Percentiles rank a stretch among this genome's conserved stretches.
These are phyloP conservation scores for Pulveroboletus sp. DNA, from an alignment of 768 basidiomycete genomes.

Conservation along the genomic window DNA sequence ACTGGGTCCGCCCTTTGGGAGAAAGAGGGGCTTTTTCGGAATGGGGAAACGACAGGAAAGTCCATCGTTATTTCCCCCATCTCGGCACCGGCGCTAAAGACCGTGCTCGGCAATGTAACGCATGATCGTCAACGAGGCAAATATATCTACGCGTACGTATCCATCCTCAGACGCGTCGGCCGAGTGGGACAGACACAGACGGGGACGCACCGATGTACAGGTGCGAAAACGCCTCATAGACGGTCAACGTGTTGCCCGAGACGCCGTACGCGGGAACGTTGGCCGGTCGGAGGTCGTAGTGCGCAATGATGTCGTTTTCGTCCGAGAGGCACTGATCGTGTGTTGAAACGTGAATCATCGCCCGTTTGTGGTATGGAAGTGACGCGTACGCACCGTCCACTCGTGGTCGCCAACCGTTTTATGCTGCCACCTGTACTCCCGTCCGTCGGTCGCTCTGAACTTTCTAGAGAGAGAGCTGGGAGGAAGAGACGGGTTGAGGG, in stretches of 20 bases:
- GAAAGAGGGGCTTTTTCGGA: conserved; percentile 7
- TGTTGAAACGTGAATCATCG: neutral
- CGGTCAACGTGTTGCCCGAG: conserved; percentile 59
- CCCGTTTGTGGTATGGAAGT: conserved; percentile 1
- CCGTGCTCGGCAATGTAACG: conserved; percentile 53
- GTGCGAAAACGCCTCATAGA: conserved; percentile 51
- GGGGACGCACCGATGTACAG: conserved; percentile 49
- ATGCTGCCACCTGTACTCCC: conserved; percentile 67
- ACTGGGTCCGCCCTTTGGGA: neutral
- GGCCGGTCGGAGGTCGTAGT: conserved; percentile 57
- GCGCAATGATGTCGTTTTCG: conserved; percentile 55
- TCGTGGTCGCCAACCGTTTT: conserved; percentile 54
- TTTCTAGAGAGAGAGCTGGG: conserved; percentile 62
- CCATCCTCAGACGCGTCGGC: conserved; percentile 1
- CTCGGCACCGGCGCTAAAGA: conserved; percentile 24
- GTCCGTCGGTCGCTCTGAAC: conserved; percentile 63
- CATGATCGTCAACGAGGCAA: conserved; percentile 60
- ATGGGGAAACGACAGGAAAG: neutral
- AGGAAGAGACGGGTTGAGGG: too few species aligned
- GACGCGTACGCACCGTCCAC: conserved; percentile 58
- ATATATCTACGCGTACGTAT: conserved; percentile 38
- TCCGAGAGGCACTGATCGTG: conserved; percentile 46
- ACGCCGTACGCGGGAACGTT: conserved; percentile 52
- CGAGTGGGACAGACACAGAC: neutral
- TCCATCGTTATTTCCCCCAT: neutral